phyloP scores from a whole-genome alignment of 2,329 filamentous ascomycete genomes.

The Paecilomyces sp. region DNA sequence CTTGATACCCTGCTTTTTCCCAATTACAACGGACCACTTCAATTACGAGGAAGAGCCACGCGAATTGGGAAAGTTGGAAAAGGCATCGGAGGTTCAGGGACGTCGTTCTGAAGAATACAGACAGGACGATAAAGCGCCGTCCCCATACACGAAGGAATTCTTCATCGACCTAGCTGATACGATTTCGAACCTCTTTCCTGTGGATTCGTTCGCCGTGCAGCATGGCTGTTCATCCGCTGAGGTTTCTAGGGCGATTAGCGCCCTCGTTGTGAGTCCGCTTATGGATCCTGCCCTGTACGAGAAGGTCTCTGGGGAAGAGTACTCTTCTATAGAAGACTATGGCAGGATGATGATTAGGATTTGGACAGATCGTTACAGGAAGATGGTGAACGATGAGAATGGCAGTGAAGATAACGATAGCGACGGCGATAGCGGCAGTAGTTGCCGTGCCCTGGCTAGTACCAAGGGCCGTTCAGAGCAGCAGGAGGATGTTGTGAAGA shows the following conservation, averaged over 20 bases:
- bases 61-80: neutral
- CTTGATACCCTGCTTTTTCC: neutral
- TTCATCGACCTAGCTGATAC: constrained; percentile 17
- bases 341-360: constrained; percentile 5
- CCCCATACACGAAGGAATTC: constrained; percentile 11
- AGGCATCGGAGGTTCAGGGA: neutral
- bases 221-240: constrained; percentile 13
- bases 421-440: neutral
- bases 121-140: neutral
- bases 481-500: neutral
- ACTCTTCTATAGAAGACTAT: constrained; percentile 2
- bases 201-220: constrained; percentile 13
- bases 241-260: constrained; percentile 13
- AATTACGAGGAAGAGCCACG: neutral
- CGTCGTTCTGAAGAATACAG: neutral
- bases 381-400: neutral
- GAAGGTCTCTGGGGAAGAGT: neutral
- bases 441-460: neutral
- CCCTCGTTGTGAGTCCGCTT: constrained; percentile 14
- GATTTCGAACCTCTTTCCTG: constrained; percentile 16
- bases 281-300: constrained; percentile 4
- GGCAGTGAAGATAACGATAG: neutral
- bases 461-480: neutral
- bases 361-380: constrained; percentile 5
- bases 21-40: neutral